phyloP scores from a whole-genome alignment of 225 moss, liverwort and hornwort genomes.

The Thuidium tamariscinum region DNA sequence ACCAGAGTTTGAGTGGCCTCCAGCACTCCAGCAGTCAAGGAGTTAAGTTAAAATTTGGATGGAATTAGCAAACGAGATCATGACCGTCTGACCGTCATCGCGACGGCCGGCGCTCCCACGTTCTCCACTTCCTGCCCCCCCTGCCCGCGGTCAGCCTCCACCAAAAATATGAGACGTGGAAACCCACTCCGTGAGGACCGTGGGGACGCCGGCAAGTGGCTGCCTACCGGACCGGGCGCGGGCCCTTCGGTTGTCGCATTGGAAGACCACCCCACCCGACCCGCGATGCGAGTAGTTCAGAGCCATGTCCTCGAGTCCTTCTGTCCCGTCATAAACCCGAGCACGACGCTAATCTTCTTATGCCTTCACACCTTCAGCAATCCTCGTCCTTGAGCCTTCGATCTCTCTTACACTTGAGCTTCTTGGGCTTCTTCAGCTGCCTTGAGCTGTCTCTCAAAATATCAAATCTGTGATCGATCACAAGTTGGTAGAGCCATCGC shows the following conservation, averaged over 20 bases:
- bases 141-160: neutral
- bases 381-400: neutral
- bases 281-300: neutral
- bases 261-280: neutral
- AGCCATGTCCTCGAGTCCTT: neutral
- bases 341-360: neutral
- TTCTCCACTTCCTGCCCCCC: neutral
- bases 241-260: neutral
- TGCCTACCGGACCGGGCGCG: neutral
- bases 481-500: neutral
- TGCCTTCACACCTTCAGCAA: neutral
- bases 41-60: neutral
- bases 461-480: neutral
- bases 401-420: neutral
- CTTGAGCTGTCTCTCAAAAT: neutral
- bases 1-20: neutral
- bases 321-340: neutral
- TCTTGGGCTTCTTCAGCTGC: neutral
- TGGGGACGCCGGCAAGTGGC: neutral
- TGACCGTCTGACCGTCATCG: neutral
- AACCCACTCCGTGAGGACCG: neutral
- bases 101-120: slow-evolving; percentile 1
- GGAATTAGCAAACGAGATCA: neutral
- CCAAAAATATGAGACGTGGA: neutral
- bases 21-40: too few relatives aligned